phyloP scores from a whole-genome alignment of 441 rosid species.

The Manihot esculenta region DNA sequence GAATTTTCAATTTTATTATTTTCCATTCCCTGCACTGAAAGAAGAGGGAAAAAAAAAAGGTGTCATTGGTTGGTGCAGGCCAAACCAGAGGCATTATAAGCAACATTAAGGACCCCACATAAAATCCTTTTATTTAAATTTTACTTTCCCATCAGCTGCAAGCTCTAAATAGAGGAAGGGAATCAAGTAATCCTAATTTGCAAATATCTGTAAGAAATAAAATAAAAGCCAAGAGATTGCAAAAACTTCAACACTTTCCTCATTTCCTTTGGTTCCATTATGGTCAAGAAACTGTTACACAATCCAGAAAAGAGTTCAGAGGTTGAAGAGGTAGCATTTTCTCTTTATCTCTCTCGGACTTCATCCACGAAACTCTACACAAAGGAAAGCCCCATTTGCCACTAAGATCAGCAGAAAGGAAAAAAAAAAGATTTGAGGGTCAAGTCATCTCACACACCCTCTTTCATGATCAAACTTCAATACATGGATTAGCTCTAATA shows the following conservation, averaged over 20 bases:
- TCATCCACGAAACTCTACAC: conserved; percentile 24
- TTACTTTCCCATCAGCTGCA: neutral
- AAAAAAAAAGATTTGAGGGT: conserved; percentile 6
- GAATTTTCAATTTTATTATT: too few relatives aligned
- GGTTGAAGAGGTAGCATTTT: conserved; percentile 8
- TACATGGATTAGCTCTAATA: conserved; percentile 16
- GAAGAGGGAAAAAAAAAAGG: too few relatives aligned
- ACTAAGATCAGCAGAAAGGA: conserved; percentile 4
- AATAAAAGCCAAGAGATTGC: neutral
- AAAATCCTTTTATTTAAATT: too few relatives aligned
- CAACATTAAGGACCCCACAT: neutral
- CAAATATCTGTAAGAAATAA: too few relatives aligned
- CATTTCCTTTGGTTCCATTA: conserved; percentile 12
- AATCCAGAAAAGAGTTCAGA: conserved; percentile 20
- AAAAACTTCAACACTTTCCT: neutral
- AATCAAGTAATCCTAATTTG: neutral
- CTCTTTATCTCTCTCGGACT: conserved; percentile 17
- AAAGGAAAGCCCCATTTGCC: conserved; percentile 11
- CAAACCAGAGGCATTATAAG: neutral
- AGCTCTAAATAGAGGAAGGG: neutral
- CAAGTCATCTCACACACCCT: conserved; percentile 24
- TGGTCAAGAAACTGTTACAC: conserved; percentile 23
- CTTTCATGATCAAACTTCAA: conserved; percentile 14
- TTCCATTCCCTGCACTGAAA: too few relatives aligned
- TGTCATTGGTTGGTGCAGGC: neutral